Evolutionary conservation across 2,329 filamentous ascomycete species (phyloP), one percentile per base, ranked within the genome.

Genomic region (Fusarium mangiferae): DNA sequence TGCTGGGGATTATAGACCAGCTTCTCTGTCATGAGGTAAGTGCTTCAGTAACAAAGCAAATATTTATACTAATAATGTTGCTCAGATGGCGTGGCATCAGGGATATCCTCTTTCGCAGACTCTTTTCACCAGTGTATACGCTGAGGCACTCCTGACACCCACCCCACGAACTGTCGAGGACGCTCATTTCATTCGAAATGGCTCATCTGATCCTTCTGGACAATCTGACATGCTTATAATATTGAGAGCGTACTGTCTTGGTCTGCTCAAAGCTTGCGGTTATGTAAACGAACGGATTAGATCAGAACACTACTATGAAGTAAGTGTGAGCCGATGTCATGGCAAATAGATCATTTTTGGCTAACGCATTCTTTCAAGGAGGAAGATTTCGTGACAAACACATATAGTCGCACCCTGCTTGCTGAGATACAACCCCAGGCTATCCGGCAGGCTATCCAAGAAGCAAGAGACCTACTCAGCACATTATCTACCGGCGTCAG

Each of bases 81-180:
- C 46, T 15, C 33, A 96, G 92, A 97, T 98, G 90, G 94, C 95
- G 71, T 99, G 97, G 95, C 95, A 98, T 81, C 90, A 94, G 77
- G 96, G 97, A n/a, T 95, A 98, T 79, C 95, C 96, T 4, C 88
- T 99, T 14, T 97, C 96, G 4, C 96, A 98, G 81, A 98, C 96
- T 0, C 85, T 99, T 3, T 95, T 98, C 80, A 98, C 95, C 10
- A 98, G 94, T 59, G 87, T 97, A 39, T 96, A 99, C 81, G 90
- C 98, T 64, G 95, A 98, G 77, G 91, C 90, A 55, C 86, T 99
- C 22, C 85, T 98, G 68, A 93, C 91, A 84, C 92, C 93, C 1
- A 87, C 89, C 36, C 92, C 93, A 9, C 85, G 83, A 41, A 88
- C 82, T 10, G 84, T 97, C 33, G 84, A 91, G 7, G 88, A 94